Base-by-base conservation (phyloP, 2,329 filamentous ascomycete genomes). In the Aaosphaeria arxii region DNA sequence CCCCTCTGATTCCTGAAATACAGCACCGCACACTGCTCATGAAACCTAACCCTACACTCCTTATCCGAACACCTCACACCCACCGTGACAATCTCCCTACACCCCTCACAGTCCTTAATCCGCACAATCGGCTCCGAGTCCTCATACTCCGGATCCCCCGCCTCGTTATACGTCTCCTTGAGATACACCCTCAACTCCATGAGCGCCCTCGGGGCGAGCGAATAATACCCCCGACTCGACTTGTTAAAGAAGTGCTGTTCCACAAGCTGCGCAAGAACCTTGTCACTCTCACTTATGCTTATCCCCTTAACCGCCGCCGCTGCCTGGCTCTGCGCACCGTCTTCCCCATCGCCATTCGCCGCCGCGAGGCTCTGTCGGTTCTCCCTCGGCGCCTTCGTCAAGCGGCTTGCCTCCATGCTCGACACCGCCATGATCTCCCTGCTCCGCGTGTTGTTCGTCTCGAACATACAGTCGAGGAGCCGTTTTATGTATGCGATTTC, bases 401-500 rank as follows among this genome's bases (percentile, higher is more conserved):
- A 73, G 57, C 89, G 85, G 45, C 88, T 76, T 3, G 91, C 91
- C 61, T 96, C 85, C 67, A 90, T 89, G 40, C 83, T 80, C 9
- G 84, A 87, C 4, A 97, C 75, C 4, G 89, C 91, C 81, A 96
- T 86, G 29, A 90, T 81, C 71, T 99, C 92, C 61, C 85, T 83
- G n/a, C 83, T 78, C 6, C 77, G 79, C 0, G 85, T 89, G 64
- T 97, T 97, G 74, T 90, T 85, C 17, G 83, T 87, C 54, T 95
- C 89, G 65, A 97, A 99, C 82, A 99, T 95, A 58, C 82, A 84
- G 67, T 96, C 91, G 1, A 99, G 80, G 3, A 96, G 69, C 6
- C 94, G 80, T 71, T 95, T 94, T 46, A 97, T 82, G 66, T 90
- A 99, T 0, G 88, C 84, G 31, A 97, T 88, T 73, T 97, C 91